These are phyloP conservation scores for Suillus cothurnatus DNA, from an alignment of 768 basidiomycete genomes.

Conservation along the genomic window DNA sequence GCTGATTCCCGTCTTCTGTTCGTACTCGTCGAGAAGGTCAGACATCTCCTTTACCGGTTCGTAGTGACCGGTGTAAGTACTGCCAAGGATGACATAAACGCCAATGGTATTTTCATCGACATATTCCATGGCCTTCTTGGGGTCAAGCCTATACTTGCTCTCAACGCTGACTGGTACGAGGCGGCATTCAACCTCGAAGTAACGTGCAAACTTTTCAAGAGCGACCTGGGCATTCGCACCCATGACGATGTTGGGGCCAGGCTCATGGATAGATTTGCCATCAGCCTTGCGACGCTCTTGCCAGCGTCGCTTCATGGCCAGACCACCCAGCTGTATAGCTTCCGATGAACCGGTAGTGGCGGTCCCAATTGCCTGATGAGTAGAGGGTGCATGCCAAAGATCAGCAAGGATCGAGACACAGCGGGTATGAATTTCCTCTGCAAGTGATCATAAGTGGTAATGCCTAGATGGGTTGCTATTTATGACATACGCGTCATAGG, in stretches of 20 bases:
- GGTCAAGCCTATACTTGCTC: constrained; percentile 77
- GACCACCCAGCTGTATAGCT: constrained; percentile 72
- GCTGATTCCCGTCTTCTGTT: constrained; percentile 44
- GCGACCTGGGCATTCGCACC: constrained; percentile 73
- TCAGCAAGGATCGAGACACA: constrained; percentile 61
- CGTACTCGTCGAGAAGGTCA: constrained; percentile 63
- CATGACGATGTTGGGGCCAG: constrained; percentile 67
- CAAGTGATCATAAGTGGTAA: background rate
- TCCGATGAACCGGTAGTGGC: constrained; percentile 74
- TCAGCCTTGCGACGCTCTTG: constrained; percentile 65
- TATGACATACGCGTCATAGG: constrained; percentile 49
- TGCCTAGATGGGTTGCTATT: background rate
- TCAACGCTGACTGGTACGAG: constrained; percentile 66
- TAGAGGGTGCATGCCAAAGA: constrained; percentile 66
- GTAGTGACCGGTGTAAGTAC: constrained; percentile 61
- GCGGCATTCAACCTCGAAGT: constrained; percentile 66
- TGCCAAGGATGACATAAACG: constrained; percentile 60
- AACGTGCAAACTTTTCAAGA: constrained; percentile 69
- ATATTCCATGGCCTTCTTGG: constrained; percentile 61
- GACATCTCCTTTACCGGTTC: constrained; percentile 89
- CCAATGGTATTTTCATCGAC: constrained; percentile 77
- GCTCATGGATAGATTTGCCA: constrained; percentile 67
- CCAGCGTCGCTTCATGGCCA: constrained; percentile 74
- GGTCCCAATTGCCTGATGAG: constrained; percentile 60
- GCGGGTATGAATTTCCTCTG: constrained; percentile 47